Percentiles rank a stretch among this genome's conserved stretches.
Conservation (phyloP, 805 yeast genomes). For the Yamadazyma ubonensis region DNA sequence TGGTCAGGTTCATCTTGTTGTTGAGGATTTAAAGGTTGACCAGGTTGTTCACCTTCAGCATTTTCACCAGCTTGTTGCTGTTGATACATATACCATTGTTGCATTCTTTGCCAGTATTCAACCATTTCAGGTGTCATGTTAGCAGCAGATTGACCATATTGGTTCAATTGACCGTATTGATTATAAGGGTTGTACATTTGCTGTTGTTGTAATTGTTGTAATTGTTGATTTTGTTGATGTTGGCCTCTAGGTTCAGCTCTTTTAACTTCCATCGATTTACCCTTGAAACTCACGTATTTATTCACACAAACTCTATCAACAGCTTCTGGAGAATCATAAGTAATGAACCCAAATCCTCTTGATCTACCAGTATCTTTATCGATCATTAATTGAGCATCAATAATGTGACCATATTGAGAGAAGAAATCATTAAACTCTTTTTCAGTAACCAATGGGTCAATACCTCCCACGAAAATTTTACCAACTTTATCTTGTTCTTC, state of each 20-base stretch:
- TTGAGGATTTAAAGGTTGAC: conserved; percentile 45
- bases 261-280: conserved; percentile 80
- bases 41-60: conserved; percentile 29
- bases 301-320: conserved; percentile 85
- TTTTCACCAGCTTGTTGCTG: conserved; percentile 40
- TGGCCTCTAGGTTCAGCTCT: conserved; percentile 81
- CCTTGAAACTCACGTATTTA: conserved; percentile 80
- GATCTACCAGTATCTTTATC: conserved; percentile 97
- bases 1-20: conserved; percentile 32
- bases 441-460: conserved; percentile 90
- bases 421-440: conserved; percentile 85
- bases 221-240: conserved; percentile 46
- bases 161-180: conserved; percentile 29
- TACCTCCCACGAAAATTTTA: conserved; percentile 96
- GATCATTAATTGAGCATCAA: conserved; percentile 95
- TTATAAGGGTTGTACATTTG: conserved; percentile 16
- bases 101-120: conserved; percentile 65
- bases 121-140: conserved; percentile 53
- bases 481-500: conserved; percentile 97
- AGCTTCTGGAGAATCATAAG: conserved; percentile 92
- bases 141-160: conserved; percentile 19
- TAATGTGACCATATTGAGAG: conserved; percentile 82
- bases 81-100: conserved; percentile 64
- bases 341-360: conserved; percentile 95
- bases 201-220: conserved; percentile 31